Base-by-base conservation (phyloP, 495 filamentous ascomycete genomes). In the Neurospora tetraspora region DNA sequence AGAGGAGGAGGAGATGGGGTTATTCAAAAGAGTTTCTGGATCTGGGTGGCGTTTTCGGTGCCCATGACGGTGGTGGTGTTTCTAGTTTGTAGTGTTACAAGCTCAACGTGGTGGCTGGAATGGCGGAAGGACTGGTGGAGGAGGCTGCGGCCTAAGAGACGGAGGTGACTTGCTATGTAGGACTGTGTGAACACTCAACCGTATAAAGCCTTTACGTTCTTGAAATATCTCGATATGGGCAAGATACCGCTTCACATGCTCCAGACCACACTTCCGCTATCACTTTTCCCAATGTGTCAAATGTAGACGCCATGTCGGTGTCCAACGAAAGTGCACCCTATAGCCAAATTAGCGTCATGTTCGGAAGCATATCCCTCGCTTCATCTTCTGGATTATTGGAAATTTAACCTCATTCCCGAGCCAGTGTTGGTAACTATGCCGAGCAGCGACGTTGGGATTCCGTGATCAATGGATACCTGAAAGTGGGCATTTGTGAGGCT, bases 11-110 rank as follows among this genome's bases (percentile, higher is more conserved):
- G 23, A 31, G 20, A 42, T 37, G 34, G 38, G 38, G 77, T 82
- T 34, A 70, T 81, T 31, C 74, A 73, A 43, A 59, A 73, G 36
- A 72, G 74, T 11, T 83, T 82, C 39, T 83, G 80, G 81, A 68
- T 80, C 12, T 82, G 81, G 72, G 81, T 80, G 80, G 81, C 77
- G 6, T 79, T 80, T 68, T 39, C 72, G 5, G 14, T 73, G 5
- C 72, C 72, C 5, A 18, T 43, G 37, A 73, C 72, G 3, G 16
- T 34, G 18, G 0, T 72, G n/a, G 61, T 70, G 6, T 65, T 65
- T 65, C 1, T 36, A 0, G 27, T 65, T 1, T 65, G 53, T 65
- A 3, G 53, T 16, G 53, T 65, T 7, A 65, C 53, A 4, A 65
- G 27, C 1, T 65, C 53, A 10, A 65, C 5, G 7, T 65, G 53